A percentile compares a stretch with the other conserved stretches of the same genome.
These are phyloP conservation scores for Davidsoniella virescens DNA, from an alignment of 2,329 filamentous ascomycete genomes.

Conservation along the genomic window DNA sequence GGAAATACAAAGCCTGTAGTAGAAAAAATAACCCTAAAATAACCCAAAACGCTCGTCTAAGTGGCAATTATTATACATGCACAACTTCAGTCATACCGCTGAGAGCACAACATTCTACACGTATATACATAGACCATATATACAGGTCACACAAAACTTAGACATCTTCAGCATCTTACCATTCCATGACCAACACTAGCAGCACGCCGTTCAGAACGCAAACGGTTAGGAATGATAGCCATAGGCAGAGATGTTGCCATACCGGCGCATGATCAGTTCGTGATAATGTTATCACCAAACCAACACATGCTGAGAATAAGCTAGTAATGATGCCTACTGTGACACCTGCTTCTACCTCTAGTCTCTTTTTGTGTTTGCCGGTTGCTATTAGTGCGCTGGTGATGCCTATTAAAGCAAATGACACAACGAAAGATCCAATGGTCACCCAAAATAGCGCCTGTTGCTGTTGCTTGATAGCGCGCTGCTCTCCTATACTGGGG, in stretches of 20 bases:
- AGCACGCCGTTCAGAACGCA: slow-evolving; percentile 30
- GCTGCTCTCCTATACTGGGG: slow-evolving; percentile 35
- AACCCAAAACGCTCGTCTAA: neutral
- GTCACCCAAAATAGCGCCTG: slow-evolving; percentile 37
- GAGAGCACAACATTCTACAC: neutral
- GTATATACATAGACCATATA: neutral
- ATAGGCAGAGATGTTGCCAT: slow-evolving; percentile 27
- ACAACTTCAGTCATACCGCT: neutral
- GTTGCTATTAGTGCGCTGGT: slow-evolving; percentile 50
- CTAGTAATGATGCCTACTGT: slow-evolving; percentile 53
- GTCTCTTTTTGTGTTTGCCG: slow-evolving; percentile 47
- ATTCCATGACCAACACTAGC: slow-evolving; percentile 24
- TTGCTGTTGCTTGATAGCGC: slow-evolving; percentile 34
- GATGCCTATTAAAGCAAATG: slow-evolving; percentile 47
- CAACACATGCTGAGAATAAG: slow-evolving; percentile 45
- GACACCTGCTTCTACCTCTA: slow-evolving; percentile 60
- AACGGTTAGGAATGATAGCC: slow-evolving; percentile 22
- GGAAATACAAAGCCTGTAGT: neutral
- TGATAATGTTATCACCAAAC: slow-evolving; percentile 41
- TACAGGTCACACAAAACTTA: neutral
- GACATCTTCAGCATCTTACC: neutral
- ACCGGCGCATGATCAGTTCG: slow-evolving; percentile 29
- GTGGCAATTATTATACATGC: neutral
- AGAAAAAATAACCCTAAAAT: neutral
- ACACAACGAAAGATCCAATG: slow-evolving; percentile 37